A percentile compares a stretch with the other conserved stretches of the same genome.
Conservation (phyloP, 257 asterid species). For the Henckelia pumila region DNA sequence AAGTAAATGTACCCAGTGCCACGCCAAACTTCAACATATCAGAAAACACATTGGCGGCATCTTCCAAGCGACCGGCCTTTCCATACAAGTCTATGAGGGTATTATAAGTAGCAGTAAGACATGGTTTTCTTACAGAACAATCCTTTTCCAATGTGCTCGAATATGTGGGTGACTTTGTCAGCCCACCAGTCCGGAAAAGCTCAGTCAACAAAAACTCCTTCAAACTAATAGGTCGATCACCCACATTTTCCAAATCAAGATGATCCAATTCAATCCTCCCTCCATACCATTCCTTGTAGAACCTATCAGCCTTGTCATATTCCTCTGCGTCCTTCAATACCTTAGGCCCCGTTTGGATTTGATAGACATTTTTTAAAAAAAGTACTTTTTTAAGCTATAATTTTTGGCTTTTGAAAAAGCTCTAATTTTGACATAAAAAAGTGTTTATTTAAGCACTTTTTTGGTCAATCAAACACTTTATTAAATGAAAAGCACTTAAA, state of each 20-base stretch:
- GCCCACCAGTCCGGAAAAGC: constrained; percentile 77
- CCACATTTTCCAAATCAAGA: constrained; percentile 61
- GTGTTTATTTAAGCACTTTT: too few relatives aligned
- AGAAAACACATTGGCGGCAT: constrained; percentile 71
- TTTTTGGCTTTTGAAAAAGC: too few relatives aligned
- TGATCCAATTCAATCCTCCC: constrained; percentile 71
- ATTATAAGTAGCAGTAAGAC: constrained; percentile 73
- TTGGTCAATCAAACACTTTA: too few relatives aligned
- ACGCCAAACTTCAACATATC: constrained; percentile 85
- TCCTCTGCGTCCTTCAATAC: constrained; percentile 84
- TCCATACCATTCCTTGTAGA: constrained; percentile 72
- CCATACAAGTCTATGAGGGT: constrained; percentile 91
- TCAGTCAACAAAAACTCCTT: constrained; percentile 75
- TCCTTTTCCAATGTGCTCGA: constrained; percentile 32
- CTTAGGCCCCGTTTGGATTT: too few relatives aligned
- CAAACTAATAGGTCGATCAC: constrained; percentile 57
- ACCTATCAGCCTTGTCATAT: constrained; percentile 63
- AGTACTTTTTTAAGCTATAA: too few relatives aligned
- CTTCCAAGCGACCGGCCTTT: constrained; percentile 78
- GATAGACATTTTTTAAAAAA: too few relatives aligned
- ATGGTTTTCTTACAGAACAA: constrained; percentile 43
- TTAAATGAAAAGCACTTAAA: too few relatives aligned
- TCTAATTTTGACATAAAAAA: too few relatives aligned
- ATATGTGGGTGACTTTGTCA: constrained; percentile 33
- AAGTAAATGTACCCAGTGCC: constrained; percentile 64